phyloP scores from a whole-genome alignment of 768 basidiomycete genomes.

The Termitomyces sp. region DNA sequence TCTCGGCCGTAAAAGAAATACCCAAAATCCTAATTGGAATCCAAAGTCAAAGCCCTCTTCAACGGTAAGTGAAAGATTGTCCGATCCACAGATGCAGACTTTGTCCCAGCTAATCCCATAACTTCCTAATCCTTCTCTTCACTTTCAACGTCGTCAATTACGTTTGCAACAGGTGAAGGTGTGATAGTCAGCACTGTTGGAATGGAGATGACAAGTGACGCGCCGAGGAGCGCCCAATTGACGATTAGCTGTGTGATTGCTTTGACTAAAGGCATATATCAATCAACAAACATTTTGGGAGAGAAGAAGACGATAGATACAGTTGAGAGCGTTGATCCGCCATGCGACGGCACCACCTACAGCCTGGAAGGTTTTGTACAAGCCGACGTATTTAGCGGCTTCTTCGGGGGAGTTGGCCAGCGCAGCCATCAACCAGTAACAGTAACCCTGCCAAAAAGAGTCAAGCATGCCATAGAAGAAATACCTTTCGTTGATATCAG shows the following conservation, averaged over 20 bases:
- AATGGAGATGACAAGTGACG: constrained; percentile 18
- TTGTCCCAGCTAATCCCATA: background rate
- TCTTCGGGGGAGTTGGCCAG: constrained; percentile 20
- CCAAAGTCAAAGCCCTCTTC: background rate
- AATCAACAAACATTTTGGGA: background rate
- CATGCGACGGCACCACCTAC: constrained; percentile 24
- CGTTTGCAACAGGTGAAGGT: constrained; percentile 14
- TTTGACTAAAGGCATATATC: constrained; percentile 10
- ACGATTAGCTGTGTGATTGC: constrained; percentile 21
- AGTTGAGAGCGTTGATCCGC: constrained; percentile 25
- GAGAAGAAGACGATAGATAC: constrained; percentile 7
- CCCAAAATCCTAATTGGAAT: background rate
- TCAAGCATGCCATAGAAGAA: constrained; percentile 26
- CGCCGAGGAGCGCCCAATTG: constrained; percentile 23
- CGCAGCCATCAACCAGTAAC: constrained; percentile 26
- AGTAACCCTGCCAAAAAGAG: constrained; percentile 26
- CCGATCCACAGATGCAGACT: background rate
- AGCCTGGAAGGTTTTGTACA: constrained; percentile 26
- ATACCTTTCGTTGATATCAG: constrained; percentile 14
- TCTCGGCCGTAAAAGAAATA: no score
- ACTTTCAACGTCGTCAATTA: background rate
- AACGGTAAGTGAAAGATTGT: background rate
- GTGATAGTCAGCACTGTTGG: constrained; percentile 22
- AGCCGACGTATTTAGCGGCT: constrained; percentile 24
- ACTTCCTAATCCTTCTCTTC: constrained; percentile 1